Evolutionary conservation across 352 stramenopile species (phyloP).

Genomic region (Phytophthora tubulina): DNA sequence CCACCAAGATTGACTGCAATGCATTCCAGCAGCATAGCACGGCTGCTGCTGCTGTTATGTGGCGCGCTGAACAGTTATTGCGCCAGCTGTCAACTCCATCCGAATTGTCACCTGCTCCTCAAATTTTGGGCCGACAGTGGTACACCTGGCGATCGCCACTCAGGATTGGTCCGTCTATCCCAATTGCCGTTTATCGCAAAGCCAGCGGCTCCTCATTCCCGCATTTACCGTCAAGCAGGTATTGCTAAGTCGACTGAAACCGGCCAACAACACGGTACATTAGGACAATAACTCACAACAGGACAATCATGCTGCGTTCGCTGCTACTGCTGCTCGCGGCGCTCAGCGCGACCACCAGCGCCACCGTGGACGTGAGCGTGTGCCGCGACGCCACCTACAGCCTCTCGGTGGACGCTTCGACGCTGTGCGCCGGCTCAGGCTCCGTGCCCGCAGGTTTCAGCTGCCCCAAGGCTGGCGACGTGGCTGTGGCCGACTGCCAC

Average conservation of each 20-base stretch:
- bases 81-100: not conserved
- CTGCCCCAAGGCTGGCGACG: slow-evolving; percentile 47
- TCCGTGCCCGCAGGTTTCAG: slow-evolving; percentile 34
- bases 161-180: slow-evolving; percentile 20
- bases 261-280: slow-evolving; percentile 13
- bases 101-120: slow-evolving; percentile 20
- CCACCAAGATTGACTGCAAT: not conserved
- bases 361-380: slow-evolving; percentile 48
- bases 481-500: slow-evolving; percentile 50
- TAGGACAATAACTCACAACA: not conserved
- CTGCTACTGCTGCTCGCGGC: slow-evolving; percentile 23
- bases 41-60: not conserved
- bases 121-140: slow-evolving; percentile 23
- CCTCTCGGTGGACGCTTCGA: slow-evolving; percentile 34
- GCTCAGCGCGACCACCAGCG: slow-evolving; percentile 4
- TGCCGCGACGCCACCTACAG: slow-evolving; percentile 59
- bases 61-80: slow-evolving; percentile 13
- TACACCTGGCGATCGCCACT: not conserved
- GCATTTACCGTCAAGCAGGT: slow-evolving; percentile 21
- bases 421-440: slow-evolving; percentile 49
- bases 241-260: slow-evolving; percentile 3
- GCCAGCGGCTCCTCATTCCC: slow-evolving; percentile 25
- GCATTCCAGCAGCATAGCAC: not conserved
- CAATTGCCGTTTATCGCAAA: slow-evolving; percentile 21
- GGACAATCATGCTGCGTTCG: slow-evolving; percentile 22